phyloP scores from a whole-genome alignment of 208 protist genomes.

The Spongospora subterranea region DNA sequence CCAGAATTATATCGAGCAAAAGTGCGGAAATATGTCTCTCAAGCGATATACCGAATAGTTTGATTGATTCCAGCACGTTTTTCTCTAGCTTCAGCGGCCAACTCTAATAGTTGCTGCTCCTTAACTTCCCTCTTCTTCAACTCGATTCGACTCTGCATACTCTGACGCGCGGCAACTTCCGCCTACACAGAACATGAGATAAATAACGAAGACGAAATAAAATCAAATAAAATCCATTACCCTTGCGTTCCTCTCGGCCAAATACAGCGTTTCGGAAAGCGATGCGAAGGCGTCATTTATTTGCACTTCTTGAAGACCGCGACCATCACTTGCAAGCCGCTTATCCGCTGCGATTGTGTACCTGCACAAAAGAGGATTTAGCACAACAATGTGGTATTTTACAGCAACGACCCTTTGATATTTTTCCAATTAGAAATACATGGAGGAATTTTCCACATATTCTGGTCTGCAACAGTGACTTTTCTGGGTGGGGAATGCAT shows the following conservation, averaged over 20 bases:
- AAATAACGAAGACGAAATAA: not conserved
- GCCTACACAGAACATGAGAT: not conserved
- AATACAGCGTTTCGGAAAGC: constrained; percentile 83
- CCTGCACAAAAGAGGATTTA: not conserved
- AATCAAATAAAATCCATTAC: constrained; percentile 63
- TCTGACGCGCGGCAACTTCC: constrained; percentile 66
- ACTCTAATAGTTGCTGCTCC: constrained; percentile 75
- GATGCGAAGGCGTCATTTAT: constrained; percentile 83
- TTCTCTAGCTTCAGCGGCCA: constrained; percentile 74
- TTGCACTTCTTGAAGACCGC: constrained; percentile 77
- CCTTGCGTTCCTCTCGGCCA: constrained; percentile 81
- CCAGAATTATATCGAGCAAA: not conserved
- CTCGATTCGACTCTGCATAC: constrained; percentile 72
- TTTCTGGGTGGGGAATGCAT: constrained; percentile 76
- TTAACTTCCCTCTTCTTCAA: constrained; percentile 81
- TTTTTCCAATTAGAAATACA: constrained; percentile 94
- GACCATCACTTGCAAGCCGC: constrained; percentile 85
- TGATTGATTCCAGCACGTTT: constrained; percentile 35
- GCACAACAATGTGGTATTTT: not conserved
- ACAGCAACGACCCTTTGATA: constrained; percentile 75
- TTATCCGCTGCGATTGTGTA: constrained; percentile 91
- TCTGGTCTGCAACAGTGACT: constrained; percentile 72
- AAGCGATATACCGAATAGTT: not conserved
- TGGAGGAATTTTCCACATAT: constrained; percentile 88
- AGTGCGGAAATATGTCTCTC: not conserved